Percentiles rank a stretch among this genome's conserved stretches.
phyloP scores from a whole-genome alignment of 1,139 yeast genomes.

The Candida labiduridarum region DNA sequence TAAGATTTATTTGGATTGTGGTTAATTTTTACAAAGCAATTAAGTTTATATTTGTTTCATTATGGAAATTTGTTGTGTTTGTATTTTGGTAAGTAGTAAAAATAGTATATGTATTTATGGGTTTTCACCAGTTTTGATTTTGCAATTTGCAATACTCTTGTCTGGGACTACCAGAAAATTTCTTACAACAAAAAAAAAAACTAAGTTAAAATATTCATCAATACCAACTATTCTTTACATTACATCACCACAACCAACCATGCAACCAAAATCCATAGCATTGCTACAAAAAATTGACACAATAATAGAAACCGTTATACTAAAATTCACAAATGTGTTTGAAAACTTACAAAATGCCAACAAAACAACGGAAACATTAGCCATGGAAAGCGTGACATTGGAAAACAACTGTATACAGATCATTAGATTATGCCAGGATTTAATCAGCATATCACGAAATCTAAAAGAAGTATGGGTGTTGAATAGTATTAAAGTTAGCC shows the following conservation, averaged over 20 bases:
- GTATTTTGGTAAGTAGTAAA: slow-evolving; percentile 1
- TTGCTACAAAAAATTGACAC: slow-evolving; percentile 46
- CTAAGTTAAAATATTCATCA: neutral
- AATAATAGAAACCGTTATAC: slow-evolving; percentile 44
- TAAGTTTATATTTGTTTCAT: slow-evolving; percentile 30
- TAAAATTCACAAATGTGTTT: slow-evolving; percentile 47
- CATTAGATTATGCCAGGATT: slow-evolving; percentile 54
- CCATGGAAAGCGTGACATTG: slow-evolving; percentile 57
- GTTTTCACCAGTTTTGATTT: neutral
- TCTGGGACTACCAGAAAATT: neutral
- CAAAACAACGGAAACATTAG: slow-evolving; percentile 52
- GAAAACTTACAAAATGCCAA: slow-evolving; percentile 45
- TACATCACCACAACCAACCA: slow-evolving; percentile 4
- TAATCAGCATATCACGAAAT: slow-evolving; percentile 49
- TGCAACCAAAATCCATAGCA: slow-evolving; percentile 49
- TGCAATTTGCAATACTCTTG: neutral
- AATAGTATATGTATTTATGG: neutral
- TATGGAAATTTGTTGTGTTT: slow-evolving; percentile 38
- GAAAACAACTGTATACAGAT: slow-evolving; percentile 56
- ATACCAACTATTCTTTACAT: neutral
- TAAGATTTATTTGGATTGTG: slow-evolving; percentile 73
- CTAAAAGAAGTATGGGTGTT: slow-evolving; percentile 60
- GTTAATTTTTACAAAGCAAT: slow-evolving; percentile 56
- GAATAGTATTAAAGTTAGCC: slow-evolving; percentile 48
- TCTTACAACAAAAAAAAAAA: neutral